Base-by-base conservation (phyloP, 1,284 basidiomycete genomes). In the Schizophyllum commune region DNA sequence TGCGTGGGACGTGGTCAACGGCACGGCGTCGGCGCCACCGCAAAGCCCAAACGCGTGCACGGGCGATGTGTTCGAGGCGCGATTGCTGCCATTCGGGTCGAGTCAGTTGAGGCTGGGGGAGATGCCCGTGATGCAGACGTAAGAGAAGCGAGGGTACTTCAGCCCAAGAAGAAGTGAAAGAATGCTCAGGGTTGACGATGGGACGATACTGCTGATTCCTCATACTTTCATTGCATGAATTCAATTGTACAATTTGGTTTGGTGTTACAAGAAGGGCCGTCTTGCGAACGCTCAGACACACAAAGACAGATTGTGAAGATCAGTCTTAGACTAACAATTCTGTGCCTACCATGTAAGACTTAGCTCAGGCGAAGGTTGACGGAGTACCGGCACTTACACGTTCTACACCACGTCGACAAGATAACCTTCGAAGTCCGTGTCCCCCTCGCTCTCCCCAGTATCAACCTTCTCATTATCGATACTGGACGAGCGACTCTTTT, bases 61-160 rank as follows among this genome's bases (percentile, higher is more conserved):
- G 13, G 71, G 71, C 5, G 63, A 71, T 1, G 60, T 66, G 9
- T 72, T 74, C 59, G 63, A 71, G 52, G 75, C 72, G 34, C 75
- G 71, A 47, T 65, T 76, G 19, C 72, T 75, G 27, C 75, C 75
- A 7, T 77, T 75, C 62, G 75, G 67, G 34, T 72, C 71, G 32
- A 74, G 74, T 2, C 75, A 74, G 63, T 60, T 77, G 62, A 66
- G 75, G 7, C 65, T 77, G 53, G 75, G 75, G 20, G 75, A 77
- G 58, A 72, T 77, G 21, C 75, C 75, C 5, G 72, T 73, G 6
- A 73, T 76, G 71, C 39, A 47, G 32, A 56, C 20, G n/a, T 20
- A 32, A 32, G 57, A 20, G n/a, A n/a, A 33, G 1, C 2, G 19
- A 22, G 32, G 1, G 3, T 17, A 8, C 2, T 13, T 4, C 2